Evolutionary conservation across 2,329 filamentous ascomycete species (phyloP).

Genomic region (Atkinsonella texensis): DNA sequence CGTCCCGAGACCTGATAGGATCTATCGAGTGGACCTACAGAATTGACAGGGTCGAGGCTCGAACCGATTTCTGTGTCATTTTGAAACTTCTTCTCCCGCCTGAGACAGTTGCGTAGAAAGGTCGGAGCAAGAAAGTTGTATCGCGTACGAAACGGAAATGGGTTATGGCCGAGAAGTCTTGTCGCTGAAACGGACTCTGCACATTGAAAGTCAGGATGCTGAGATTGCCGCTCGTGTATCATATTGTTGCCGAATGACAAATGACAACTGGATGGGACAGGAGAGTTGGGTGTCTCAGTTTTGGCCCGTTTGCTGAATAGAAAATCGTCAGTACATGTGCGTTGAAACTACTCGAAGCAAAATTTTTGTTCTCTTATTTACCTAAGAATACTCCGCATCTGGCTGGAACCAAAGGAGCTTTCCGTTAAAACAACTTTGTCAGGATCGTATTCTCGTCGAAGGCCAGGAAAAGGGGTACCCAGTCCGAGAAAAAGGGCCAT

Average conservation of each 20-base stretch:
- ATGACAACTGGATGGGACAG: slow-evolving; percentile 9
- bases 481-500: slow-evolving; percentile 28
- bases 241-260: slow-evolving; percentile 9
- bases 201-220: slow-evolving; percentile 1
- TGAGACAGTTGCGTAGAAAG: slow-evolving; percentile 12
- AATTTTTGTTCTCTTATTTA: slow-evolving; percentile 2
- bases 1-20: slow-evolving; percentile 4
- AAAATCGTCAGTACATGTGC: not conserved
- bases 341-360: not conserved
- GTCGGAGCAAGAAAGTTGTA: slow-evolving; percentile 15
- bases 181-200: not conserved
- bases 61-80: not conserved
- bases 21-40: not conserved
- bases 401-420: slow-evolving; percentile 12
- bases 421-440: slow-evolving; percentile 14
- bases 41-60: not conserved
- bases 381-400: slow-evolving; percentile 11
- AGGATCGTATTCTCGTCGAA: slow-evolving; percentile 28
- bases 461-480: slow-evolving; percentile 29
- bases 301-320: slow-evolving; percentile 1
- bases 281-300: slow-evolving; percentile 8
- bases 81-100: not conserved
- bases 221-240: slow-evolving; percentile 9
- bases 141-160: slow-evolving; percentile 23
- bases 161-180: slow-evolving; percentile 13